Conservation (phyloP, 352 stramenopile species). For the Pythium pyrilobum region DNA sequence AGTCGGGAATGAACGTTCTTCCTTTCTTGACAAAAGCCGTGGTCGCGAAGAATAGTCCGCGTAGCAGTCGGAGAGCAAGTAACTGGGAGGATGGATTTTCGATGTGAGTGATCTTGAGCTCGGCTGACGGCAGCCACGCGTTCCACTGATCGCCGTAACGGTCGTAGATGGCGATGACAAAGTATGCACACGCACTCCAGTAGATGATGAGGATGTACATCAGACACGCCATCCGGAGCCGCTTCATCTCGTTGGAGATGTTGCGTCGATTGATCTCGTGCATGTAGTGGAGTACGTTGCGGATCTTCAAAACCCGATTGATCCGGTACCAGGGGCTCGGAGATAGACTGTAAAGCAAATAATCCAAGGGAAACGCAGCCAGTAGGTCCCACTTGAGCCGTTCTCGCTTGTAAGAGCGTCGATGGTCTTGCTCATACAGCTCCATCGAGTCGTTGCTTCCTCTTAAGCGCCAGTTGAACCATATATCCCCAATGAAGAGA, state of each 20-base stretch:
- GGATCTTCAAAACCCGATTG: slow-evolving; percentile 43
- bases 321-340: slow-evolving; percentile 30
- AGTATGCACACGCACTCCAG: slow-evolving; percentile 53
- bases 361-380: slow-evolving; percentile 39
- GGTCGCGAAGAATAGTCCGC: slow-evolving; percentile 48
- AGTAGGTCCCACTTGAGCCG: slow-evolving; percentile 35
- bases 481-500: slow-evolving; percentile 52
- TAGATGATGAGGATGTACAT: slow-evolving; percentile 60
- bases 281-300: slow-evolving; percentile 51
- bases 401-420: slow-evolving; percentile 37
- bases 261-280: slow-evolving; percentile 54
- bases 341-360: slow-evolving; percentile 29
- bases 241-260: slow-evolving; percentile 57
- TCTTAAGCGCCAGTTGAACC: slow-evolving; percentile 44
- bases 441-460: slow-evolving; percentile 38
- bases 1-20: slow-evolving; percentile 39
- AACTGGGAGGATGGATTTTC: slow-evolving; percentile 23
- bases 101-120: slow-evolving; percentile 19
- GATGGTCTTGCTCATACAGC: slow-evolving; percentile 47
- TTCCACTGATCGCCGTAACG: slow-evolving; percentile 43
- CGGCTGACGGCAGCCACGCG: slow-evolving; percentile 33
- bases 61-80: slow-evolving; percentile 34
- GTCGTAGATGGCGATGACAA: slow-evolving; percentile 42
- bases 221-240: slow-evolving; percentile 33
- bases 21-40: slow-evolving; percentile 69